A percentile compares a stretch with the other conserved stretches of the same genome.
Conservation (phyloP, 441 rosid species). For the Euphorbia schlechtendalii region DNA sequence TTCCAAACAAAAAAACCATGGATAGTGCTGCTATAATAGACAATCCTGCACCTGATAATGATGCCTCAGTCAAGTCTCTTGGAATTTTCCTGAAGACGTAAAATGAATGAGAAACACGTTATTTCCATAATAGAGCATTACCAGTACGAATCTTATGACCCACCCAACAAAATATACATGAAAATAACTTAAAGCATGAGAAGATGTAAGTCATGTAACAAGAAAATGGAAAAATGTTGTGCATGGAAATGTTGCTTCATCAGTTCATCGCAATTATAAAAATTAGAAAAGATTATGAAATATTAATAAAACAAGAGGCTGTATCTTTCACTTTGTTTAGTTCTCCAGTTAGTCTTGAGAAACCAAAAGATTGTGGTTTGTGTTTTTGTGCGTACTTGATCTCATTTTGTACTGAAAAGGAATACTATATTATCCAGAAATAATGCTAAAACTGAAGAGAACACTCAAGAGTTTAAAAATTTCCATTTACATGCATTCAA, state of each 20-base stretch:
- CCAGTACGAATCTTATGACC: not conserved
- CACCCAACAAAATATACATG: not conserved
- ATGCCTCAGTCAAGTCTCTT: slow-evolving; percentile 99
- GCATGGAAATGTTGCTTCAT: not conserved
- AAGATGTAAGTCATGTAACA: not conserved
- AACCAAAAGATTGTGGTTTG: not conserved
- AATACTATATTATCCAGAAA: not conserved
- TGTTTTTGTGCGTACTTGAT: not conserved
- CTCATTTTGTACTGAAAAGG: not conserved
- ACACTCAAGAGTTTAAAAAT: not conserved
- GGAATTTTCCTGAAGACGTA: slow-evolving; percentile 79
- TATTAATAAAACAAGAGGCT: not conserved
- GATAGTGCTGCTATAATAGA: slow-evolving; percentile 79
- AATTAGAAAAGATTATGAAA: not conserved
- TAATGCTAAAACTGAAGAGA: not conserved
- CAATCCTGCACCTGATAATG: slow-evolving; percentile 93
- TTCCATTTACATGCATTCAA: not conserved
- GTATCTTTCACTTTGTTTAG: not conserved
- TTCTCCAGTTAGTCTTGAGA: not conserved
- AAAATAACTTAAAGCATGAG: not conserved
- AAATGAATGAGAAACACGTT: slow-evolving; percentile 6
- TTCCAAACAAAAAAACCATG: slow-evolving; percentile 94
- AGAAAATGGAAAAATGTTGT: not conserved
- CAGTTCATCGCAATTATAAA: not conserved
- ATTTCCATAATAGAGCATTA: not conserved